Evolutionary conservation across 306 rosid species (phyloP).

Genomic region (Gastrolobium villosum): DNA sequence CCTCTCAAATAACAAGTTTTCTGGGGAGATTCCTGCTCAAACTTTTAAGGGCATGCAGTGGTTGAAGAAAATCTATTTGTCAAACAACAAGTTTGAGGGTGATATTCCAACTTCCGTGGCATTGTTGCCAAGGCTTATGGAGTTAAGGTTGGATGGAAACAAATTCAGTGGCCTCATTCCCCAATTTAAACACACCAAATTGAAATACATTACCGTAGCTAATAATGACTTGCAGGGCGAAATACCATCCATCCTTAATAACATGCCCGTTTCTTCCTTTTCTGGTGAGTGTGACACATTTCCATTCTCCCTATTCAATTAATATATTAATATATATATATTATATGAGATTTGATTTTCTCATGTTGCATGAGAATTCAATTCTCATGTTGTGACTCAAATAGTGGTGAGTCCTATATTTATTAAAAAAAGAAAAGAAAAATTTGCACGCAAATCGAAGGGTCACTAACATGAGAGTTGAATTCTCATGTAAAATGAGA

Average conservation of each 20-base stretch:
- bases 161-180: conserved; percentile 72
- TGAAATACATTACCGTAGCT: conserved; percentile 61
- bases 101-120: conserved; percentile 65
- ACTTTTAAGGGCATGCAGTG: conserved; percentile 59
- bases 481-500: no score
- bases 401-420: no score
- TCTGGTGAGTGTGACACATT: conserved; percentile 54
- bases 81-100: conserved; percentile 67
- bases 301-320: conserved; percentile 16
- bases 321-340: neutral
- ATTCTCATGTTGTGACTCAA: no score
- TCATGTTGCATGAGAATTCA: no score
- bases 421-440: no score
- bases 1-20: conserved; percentile 72
- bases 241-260: conserved; percentile 59
- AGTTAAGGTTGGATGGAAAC: conserved; percentile 70
- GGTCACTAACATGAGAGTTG: no score
- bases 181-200: conserved; percentile 30
- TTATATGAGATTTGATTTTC: no score
- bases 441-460: no score
- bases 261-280: conserved; percentile 52
- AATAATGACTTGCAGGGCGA: conserved; percentile 67
- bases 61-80: conserved; percentile 76
- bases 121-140: conserved; percentile 59
- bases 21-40: conserved; percentile 61